Evolutionary conservation across 2,329 filamentous ascomycete species (phyloP), one percentile per base, ranked within the genome.

Genomic region (Arachnomyces sp.): DNA sequence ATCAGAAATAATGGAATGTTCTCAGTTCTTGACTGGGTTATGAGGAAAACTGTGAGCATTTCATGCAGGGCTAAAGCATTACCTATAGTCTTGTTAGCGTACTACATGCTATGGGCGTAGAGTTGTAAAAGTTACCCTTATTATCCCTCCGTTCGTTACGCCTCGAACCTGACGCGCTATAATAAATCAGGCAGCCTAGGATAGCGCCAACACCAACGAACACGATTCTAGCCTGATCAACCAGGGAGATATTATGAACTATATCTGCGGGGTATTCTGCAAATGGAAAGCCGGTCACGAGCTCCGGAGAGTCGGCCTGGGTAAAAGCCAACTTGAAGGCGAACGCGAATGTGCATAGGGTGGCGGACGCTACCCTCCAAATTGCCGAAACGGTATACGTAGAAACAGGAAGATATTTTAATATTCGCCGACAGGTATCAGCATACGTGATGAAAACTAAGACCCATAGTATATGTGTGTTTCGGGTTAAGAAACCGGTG

Each of bases 281-380:
- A 12, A 65, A 60, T 16, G 56, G 48, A 13, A 60, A 54, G 18
- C 51, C 45, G 11, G 52, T 48, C 15, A 90, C 69, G 7, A 95
- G 71, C 59, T 96, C 92, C 0, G 90, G 89, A 0, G 89, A 85
- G 60, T 96, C 92, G 39, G 87, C 81, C 34, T 79, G 76, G 0
- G 88, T 92, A 57, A 95, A 96, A 2, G 82, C 82, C 16, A 95
- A 67, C 64, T 98, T 98, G 72, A 96, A 98, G 3, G 81, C 72
- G 15, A 92, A 74, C 0, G 86, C 84, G 12, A 74, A 68, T 7
- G 68, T 57, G 3, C 21, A 25, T 5, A 25, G 21, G 9, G 9
- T 5, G 5, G 21, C 9, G 2, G 62, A 61, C 13, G 65, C 39
- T 3, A 55, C 16, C 8, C 49, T 52, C 42, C 56, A 54, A 17